phyloP scores from a whole-genome alignment of 73 alveolate genomes.

The Diophrys sp. region DNA sequence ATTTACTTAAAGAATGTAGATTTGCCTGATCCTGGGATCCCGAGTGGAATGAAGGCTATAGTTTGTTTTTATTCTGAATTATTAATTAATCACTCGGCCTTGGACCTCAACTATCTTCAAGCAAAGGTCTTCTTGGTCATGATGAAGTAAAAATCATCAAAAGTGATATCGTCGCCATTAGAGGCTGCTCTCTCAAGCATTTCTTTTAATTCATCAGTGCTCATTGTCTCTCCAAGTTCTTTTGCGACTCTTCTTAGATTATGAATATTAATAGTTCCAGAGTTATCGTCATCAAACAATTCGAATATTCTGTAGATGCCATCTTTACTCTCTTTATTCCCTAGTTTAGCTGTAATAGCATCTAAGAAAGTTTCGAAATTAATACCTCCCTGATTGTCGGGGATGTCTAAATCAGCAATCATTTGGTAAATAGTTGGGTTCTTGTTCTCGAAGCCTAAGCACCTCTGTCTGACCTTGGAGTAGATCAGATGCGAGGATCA shows the following conservation, averaged over 20 bases:
- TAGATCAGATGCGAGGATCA: too few species aligned
- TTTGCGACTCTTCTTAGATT: slow-evolving; percentile 85
- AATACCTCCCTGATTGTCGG: slow-evolving; percentile 84
- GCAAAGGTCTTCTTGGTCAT: slow-evolving; percentile 70
- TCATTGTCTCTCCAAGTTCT: slow-evolving; percentile 93
- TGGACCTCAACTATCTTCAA: too few species aligned
- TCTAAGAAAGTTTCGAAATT: slow-evolving; percentile 96
- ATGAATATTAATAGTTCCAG: slow-evolving; percentile 80
- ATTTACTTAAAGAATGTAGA: slow-evolving; percentile 73
- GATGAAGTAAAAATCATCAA: slow-evolving; percentile 94
- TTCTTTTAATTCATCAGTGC: slow-evolving; percentile 84
- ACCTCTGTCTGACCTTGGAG: too few species aligned
- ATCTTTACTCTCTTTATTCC: slow-evolving; percentile 84
- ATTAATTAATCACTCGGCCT: too few species aligned
- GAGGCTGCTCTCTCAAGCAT: slow-evolving; percentile 96
- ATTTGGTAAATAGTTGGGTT: slow-evolving; percentile 97
- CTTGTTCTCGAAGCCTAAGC: slow-evolving; percentile 88
- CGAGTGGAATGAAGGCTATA: slow-evolving; percentile 75
- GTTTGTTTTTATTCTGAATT: too few species aligned
- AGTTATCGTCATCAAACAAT: slow-evolving; percentile 87
- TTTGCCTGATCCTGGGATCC: slow-evolving; percentile 92
- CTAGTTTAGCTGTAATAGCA: slow-evolving; percentile 94
- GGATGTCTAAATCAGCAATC: slow-evolving; percentile 95
- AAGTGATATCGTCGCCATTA: slow-evolving; percentile 88
- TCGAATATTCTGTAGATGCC: slow-evolving; percentile 91